A percentile compares a stretch with the other conserved stretches of the same genome.
Evolutionary conservation across 176 grass and related monocot species (phyloP).

Genomic region (Puccinellia tenuiflora): DNA sequence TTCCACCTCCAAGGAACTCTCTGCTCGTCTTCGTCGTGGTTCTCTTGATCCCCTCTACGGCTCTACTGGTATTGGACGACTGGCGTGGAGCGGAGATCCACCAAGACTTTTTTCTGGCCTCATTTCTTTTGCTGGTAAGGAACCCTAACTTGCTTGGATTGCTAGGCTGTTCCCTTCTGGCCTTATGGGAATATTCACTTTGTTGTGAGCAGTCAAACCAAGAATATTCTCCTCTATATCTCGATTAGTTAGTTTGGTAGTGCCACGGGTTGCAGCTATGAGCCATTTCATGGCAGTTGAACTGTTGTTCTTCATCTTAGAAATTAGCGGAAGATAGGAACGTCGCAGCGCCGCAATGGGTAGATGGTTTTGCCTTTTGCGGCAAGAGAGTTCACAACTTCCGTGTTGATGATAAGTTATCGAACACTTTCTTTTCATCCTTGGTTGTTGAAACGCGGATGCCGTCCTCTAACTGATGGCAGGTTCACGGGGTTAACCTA

Average conservation of each 20-base stretch:
- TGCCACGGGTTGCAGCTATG: neutral
- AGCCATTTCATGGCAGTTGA: neutral
- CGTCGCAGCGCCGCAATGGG: neutral
- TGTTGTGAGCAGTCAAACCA: neutral
- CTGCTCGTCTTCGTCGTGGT: neutral
- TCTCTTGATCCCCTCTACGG: neutral
- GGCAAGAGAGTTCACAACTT: neutral
- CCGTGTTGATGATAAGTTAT: slow-evolving; percentile 3
- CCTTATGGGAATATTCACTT: neutral
- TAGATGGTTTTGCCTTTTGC: neutral
- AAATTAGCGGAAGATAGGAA: neutral
- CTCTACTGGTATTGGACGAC: neutral
- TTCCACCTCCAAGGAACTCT: neutral
- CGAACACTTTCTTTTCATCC: neutral
- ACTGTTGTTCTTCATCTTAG: neutral
- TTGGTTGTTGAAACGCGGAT: neutral
- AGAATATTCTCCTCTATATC: neutral
- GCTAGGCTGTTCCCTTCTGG: neutral
- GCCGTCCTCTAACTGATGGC: neutral
- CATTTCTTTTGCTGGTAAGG: neutral
- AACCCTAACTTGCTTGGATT: neutral
- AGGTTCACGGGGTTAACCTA: neutral
- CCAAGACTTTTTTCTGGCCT: neutral
- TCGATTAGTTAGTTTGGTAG: neutral
- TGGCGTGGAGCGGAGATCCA: neutral